Percentiles rank a stretch among this genome's conserved stretches.
phyloP scores from a whole-genome alignment of 2,329 filamentous ascomycete genomes.

The Alternaria ethzedia region DNA sequence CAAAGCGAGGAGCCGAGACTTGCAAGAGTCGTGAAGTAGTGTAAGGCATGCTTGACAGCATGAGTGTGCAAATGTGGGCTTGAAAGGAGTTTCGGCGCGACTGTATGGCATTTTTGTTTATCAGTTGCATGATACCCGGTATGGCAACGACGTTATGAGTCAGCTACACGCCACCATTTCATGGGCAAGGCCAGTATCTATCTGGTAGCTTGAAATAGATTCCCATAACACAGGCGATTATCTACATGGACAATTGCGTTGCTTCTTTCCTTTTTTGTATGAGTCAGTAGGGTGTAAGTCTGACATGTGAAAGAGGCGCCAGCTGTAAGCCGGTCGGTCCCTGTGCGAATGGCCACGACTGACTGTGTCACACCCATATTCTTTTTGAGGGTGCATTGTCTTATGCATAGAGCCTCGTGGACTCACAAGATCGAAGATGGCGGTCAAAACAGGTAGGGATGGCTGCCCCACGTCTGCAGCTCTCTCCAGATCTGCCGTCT shows the following conservation, averaged over 20 bases:
- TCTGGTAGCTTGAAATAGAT: not conserved
- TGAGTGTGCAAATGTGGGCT: not conserved
- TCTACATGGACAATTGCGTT: not conserved
- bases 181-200: not conserved
- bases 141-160: not conserved
- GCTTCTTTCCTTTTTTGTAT: not conserved
- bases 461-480: slow-evolving; percentile 19
- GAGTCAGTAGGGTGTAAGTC: not conserved
- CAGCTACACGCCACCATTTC: not conserved
- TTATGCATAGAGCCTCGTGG: slow-evolving; percentile 26
- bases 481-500: slow-evolving; percentile 6
- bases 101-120: not conserved
- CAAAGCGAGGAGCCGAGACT: slow-evolving; percentile 23
- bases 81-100: not conserved
- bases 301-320: slow-evolving; percentile 14
- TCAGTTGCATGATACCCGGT: not conserved
- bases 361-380: slow-evolving; percentile 2
- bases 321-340: not conserved
- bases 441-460: slow-evolving; percentile 8
- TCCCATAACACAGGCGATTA: not conserved
- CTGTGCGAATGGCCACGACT: slow-evolving; percentile 1
- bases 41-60: not conserved
- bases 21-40: slow-evolving; percentile 1
- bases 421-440: slow-evolving; percentile 8
- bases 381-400: not conserved